Base-by-base conservation (phyloP, 2,329 filamentous ascomycete species). In the Drechslerella stenobrocha region DNA sequence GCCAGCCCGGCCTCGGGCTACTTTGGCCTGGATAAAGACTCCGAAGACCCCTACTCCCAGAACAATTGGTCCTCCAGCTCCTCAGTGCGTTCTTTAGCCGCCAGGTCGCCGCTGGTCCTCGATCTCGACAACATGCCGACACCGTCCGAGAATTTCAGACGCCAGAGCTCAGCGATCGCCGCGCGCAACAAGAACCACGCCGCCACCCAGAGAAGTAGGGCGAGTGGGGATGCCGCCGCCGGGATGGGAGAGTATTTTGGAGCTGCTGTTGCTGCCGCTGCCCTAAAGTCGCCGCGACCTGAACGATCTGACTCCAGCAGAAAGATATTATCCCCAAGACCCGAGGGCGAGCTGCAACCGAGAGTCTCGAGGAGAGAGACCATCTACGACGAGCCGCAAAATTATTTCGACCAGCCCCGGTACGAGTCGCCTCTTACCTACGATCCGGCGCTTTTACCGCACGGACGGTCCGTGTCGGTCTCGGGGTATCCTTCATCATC, bases 21-120 rank as follows among this genome's bases (percentile, higher is more conserved):
- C 63, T 73, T 73, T 52, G 71, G 71, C 18, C 48, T 73, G 23
- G 71, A 73, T 22, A 65, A 67, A 28, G 72, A 73, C 45, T 61
- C 72, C 35, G 58, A 58, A 30, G 72, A 73, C 35, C 46, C 61
- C 15, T 71, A 73, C 48, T 22, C 72, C 28, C 72, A 70, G 37
- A 70, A 72, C 50, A 73, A 73, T 69, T 73, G 72, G 72, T 72
- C 72, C 35, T 63, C 72, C 22, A 55, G 69, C 30, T 73, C 72
- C 40, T 73, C 72, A 11, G 63, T 73, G 50, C 69, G 70, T 11
- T 73, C 72, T 50, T 67, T 72, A 18, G 72, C 72, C 28, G 72
- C 72, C n/a, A 69, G 64, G 46, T 73, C 72, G 18, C 72, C 72
- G 42, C 70, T 71, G 6, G 71, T 71, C 18, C 71, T 73, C 9